Conservation (phyloP, 1,139 yeast genomes). For the Trichomonascaceae sp. region DNA sequence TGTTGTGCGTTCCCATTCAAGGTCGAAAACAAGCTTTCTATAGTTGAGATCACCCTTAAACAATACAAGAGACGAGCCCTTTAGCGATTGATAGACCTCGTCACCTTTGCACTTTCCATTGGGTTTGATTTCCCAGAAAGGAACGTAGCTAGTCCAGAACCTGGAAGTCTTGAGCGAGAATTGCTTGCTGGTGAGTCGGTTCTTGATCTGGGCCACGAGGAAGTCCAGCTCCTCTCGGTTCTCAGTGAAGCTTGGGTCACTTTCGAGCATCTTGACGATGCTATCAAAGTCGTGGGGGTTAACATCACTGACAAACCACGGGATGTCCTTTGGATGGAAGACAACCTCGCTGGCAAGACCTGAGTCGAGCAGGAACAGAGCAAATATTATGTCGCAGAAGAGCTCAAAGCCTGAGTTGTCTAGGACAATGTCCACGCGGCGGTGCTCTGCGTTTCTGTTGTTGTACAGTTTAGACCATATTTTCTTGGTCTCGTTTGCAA, state of each 20-base stretch:
- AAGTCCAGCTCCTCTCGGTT: constrained; percentile 31
- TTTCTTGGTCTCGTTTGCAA: constrained; percentile 56
- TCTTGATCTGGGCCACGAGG: constrained; percentile 38
- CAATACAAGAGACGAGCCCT: constrained; percentile 55
- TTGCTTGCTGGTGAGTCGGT: constrained; percentile 36
- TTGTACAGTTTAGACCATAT: constrained; percentile 40
- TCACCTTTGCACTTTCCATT: constrained; percentile 44
- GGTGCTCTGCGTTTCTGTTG: constrained; percentile 17
- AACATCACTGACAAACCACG: constrained; percentile 98
- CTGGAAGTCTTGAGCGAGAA: constrained; percentile 49
- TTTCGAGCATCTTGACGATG: constrained; percentile 44
- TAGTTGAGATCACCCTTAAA: constrained; percentile 95
- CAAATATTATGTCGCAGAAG: constrained; percentile 71
- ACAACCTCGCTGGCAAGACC: constrained; percentile 49
- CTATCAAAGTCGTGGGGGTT: constrained; percentile 65
- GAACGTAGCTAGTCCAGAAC: constrained; percentile 75
- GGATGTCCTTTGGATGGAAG: constrained; percentile 79
- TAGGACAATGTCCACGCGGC: constrained; percentile 69
- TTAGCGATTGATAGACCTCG: constrained; percentile 37
- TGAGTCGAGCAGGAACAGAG: constrained; percentile 63
- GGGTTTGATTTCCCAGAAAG: constrained; percentile 46
- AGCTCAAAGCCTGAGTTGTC: constrained; percentile 95
- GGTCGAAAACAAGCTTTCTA: constrained; percentile 84
- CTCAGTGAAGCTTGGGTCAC: constrained; percentile 39
- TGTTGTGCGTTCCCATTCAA: constrained; percentile 76